Percentiles rank a stretch among this genome's conserved stretches.
Evolutionary conservation across 441 rosid species (phyloP).

Genomic region (Viola pubescens): DNA sequence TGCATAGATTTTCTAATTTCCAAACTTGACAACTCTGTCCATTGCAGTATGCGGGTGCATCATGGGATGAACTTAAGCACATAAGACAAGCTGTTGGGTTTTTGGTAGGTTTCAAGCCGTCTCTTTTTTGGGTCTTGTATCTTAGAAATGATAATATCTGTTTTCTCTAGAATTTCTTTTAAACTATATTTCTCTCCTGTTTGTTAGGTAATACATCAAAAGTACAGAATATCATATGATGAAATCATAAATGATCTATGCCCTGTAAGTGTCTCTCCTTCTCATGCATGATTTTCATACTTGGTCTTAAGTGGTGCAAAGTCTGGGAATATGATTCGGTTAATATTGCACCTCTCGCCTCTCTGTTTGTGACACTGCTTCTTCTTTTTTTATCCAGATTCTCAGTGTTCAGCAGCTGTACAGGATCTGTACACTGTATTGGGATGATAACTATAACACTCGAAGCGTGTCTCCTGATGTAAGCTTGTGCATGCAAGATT

Average conservation of each 20-base stretch:
- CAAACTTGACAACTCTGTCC: slow-evolving; percentile 16
- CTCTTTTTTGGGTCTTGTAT: background rate
- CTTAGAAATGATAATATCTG: too few relatives aligned
- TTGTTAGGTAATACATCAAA: slow-evolving; percentile 92
- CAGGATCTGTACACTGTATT: slow-evolving; percentile 88
- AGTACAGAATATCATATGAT: slow-evolving; percentile 92
- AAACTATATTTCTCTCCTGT: slow-evolving; percentile 17
- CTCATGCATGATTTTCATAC: background rate
- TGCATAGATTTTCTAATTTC: background rate
- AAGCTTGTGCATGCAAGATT: slow-evolving; percentile 23
- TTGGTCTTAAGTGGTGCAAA: background rate
- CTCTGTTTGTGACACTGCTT: slow-evolving; percentile 8
- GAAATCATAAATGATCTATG: slow-evolving; percentile 93
- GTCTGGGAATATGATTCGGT: background rate
- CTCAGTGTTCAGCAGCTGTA: slow-evolving; percentile 97
- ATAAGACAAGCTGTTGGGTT: slow-evolving; percentile 98
- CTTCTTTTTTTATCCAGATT: slow-evolving; percentile 45
- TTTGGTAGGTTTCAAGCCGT: slow-evolving; percentile 49
- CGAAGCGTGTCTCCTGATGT: slow-evolving; percentile 89
- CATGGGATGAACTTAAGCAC: slow-evolving; percentile 98
- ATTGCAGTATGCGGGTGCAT: slow-evolving; percentile 86
- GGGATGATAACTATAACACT: slow-evolving; percentile 99
- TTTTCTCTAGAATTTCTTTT: background rate
- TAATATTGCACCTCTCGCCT: background rate
- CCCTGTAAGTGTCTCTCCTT: slow-evolving; percentile 51